These are phyloP conservation scores for Gyrodon lividus DNA, from an alignment of 768 basidiomycete species.

Conservation along the genomic window DNA sequence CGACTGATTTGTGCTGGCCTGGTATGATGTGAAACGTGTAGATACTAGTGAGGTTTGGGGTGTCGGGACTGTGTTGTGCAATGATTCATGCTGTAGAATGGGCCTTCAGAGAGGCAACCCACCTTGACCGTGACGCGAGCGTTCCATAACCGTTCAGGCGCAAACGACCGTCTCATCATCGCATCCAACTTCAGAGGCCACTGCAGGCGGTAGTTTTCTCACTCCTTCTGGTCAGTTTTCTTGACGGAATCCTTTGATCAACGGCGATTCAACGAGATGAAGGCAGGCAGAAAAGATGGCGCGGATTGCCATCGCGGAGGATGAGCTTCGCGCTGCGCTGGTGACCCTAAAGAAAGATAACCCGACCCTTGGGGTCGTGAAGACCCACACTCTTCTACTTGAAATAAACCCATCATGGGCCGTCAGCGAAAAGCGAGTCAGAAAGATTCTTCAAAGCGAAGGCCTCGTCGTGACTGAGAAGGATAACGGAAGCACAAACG, in stretches of 20 bases:
- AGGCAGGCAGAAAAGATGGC: slow-evolving; percentile 8
- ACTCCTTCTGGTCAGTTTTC: background rate
- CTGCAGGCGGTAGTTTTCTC: background rate
- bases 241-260: background rate
- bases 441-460: slow-evolving; percentile 65
- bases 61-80: no score
- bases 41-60: no score
- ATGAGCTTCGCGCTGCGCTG: slow-evolving; percentile 57
- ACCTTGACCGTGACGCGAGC: no score
- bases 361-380: slow-evolving; percentile 67
- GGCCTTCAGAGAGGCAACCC: no score
- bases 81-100: no score
- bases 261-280: background rate
- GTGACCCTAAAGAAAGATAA: slow-evolving; percentile 53
- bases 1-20: no score
- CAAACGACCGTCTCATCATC: no score
- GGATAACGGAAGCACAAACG: background rate
- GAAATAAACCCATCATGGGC: slow-evolving; percentile 63
- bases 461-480: slow-evolving; percentile 41
- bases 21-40: no score
- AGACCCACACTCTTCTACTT: slow-evolving; percentile 65
- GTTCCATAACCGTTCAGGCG: no score
- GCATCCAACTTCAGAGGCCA: background rate
- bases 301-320: slow-evolving; percentile 40
- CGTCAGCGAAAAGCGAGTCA: slow-evolving; percentile 81